phyloP scores from a whole-genome alignment of 208 protist genomes.

The Trypanosoma mega region DNA sequence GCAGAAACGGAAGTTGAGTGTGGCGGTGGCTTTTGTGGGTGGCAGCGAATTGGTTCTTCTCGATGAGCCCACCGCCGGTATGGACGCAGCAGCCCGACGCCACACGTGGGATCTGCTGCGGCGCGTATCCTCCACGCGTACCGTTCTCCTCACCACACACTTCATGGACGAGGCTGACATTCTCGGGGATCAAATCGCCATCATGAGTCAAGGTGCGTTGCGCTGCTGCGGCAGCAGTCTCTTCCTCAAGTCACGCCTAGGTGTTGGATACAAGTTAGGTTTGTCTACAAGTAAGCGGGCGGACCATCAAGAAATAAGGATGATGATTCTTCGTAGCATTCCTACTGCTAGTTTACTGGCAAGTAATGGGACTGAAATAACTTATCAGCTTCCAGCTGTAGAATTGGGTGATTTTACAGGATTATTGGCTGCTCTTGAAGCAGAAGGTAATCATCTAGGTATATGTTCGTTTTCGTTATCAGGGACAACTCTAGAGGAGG shows the following conservation, averaged over 20 bases:
- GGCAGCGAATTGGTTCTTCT: conserved; percentile 66
- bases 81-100: conserved; percentile 43
- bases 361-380: conserved; percentile 36
- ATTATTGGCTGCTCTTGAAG: conserved; percentile 42
- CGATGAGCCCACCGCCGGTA: conserved; percentile 60
- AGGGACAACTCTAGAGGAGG: conserved; percentile 56
- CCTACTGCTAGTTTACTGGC: conserved; percentile 14
- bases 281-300: conserved; percentile 35
- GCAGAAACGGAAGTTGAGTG: conserved; percentile 60
- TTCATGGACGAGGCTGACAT: conserved; percentile 95
- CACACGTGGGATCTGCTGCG: conserved; percentile 43
- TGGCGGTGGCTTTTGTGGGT: conserved; percentile 86
- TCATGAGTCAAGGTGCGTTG: conserved; percentile 79
- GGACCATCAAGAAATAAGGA: conserved; percentile 18
- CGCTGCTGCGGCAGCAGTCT: conserved; percentile 55
- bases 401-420: conserved; percentile 28
- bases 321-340: conserved; percentile 26
- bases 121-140: conserved; percentile 8
- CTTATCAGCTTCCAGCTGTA: conserved; percentile 39
- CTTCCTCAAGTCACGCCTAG: conserved; percentile 59
- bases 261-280: conserved; percentile 53
- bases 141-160: conserved; percentile 64
- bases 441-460: conserved; percentile 25
- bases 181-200: conserved; percentile 91
- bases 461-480: conserved; percentile 55